Evolutionary conservation across 306 rosid genomes (phyloP), one percentile per base, ranked within the genome.

Genomic region (Vigna trinervia): DNA sequence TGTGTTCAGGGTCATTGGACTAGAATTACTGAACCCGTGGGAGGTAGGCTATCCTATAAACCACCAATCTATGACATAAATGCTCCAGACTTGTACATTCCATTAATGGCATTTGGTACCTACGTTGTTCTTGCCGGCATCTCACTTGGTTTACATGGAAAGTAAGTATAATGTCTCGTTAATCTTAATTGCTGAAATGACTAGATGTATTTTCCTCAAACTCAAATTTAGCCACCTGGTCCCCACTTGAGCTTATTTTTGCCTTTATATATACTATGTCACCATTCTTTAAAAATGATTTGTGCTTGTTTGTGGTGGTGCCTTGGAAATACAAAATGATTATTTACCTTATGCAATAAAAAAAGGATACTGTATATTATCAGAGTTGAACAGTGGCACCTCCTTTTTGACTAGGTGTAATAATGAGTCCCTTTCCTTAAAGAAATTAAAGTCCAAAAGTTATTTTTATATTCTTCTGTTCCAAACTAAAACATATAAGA

Each of bases 61-160:
- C 97, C 99, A 59, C 99, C 97, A 39, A 80, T 95, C 52, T 92
- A 89, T 83, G 99, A 95, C 80, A 95, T 95, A 80, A 95, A 95
- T 81, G 99, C 99, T 34, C 99, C 99, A 23, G 99, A 95, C 80
- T 85, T 95, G 39, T 95, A 95, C 82, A 91, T 95, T 81, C 99
- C 99, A 15, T 84, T 92, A 50, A 95, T 95, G 99, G 97, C 99
- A 32, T 95, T 95, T 69, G 97, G 99, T 48, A 91, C 97, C 80
- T 95, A 95, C 6, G 92, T 96, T 58, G 89, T 96, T 82, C 92
- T 96, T 82, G 98, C 98, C 67, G 99, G 99, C 75, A 83, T 96
- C 86, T 92, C 98, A 22, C 81, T 95, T 88, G 99, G 98, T 85
- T 86, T 91, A 81, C 88, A 72, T 8, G 99, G 99, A 74, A 92